Evolutionary conservation across 2,329 filamentous ascomycete species (phyloP).

Genomic region (Pestalotiopsis sp.): DNA sequence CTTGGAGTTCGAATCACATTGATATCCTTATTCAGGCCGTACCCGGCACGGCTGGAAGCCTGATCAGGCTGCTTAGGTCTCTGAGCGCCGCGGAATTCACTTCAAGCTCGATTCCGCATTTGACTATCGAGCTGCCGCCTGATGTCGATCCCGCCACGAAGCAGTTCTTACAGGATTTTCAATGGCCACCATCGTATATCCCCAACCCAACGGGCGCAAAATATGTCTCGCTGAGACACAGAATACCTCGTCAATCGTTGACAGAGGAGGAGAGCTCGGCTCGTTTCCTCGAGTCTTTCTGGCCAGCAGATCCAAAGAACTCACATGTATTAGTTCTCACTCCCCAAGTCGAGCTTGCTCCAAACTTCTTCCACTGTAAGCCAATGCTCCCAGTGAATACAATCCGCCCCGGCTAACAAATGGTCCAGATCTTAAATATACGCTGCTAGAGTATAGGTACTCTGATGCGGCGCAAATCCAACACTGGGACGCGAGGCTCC

Average conservation of each 20-base stretch:
- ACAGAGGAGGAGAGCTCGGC: constrained; percentile 72
- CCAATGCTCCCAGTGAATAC: not conserved
- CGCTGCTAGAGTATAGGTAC: constrained; percentile 76
- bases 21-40: constrained; percentile 85
- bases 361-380: constrained; percentile 79
- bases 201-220: constrained; percentile 44
- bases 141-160: constrained; percentile 67
- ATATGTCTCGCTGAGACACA: constrained; percentile 72
- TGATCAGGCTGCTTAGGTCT: constrained; percentile 78
- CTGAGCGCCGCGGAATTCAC: constrained; percentile 76
- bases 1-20: constrained; percentile 77
- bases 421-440: constrained; percentile 69
- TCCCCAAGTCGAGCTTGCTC: constrained; percentile 77
- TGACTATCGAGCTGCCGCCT: constrained; percentile 83
- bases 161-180: constrained; percentile 63
- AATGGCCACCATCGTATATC: constrained; percentile 62
- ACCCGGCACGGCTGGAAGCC: constrained; percentile 68
- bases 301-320: constrained; percentile 64
- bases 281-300: constrained; percentile 85
- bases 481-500: constrained; percentile 56
- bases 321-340: constrained; percentile 86
- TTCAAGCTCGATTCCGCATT: constrained; percentile 67
- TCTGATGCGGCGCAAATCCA: constrained; percentile 51
- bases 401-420: not conserved
- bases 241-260: constrained; percentile 63